phyloP scores from a whole-genome alignment of 2,329 filamentous ascomycete genomes.

The Pleomassaria siparia region DNA sequence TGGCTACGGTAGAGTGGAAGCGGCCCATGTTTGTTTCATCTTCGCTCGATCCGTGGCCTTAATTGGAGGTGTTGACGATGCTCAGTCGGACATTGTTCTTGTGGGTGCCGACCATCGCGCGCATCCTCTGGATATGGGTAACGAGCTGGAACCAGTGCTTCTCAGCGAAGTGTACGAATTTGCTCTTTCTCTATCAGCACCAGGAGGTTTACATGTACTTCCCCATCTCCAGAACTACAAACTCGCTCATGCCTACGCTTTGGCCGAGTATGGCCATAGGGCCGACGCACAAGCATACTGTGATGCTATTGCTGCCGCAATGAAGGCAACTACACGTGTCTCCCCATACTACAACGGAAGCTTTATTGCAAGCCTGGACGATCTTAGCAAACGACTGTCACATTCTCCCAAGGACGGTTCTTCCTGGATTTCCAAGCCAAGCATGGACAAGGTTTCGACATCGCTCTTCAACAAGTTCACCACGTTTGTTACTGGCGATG shows the following conservation, averaged over 20 bases:
- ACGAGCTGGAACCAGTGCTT: conserved; percentile 82
- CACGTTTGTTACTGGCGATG: conserved; percentile 92
- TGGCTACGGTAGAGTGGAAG: conserved; percentile 84
- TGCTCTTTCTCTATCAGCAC: conserved; percentile 70
- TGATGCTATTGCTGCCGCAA: conserved; percentile 74
- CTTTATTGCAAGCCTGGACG: conserved; percentile 76
- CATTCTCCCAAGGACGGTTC: conserved; percentile 81
- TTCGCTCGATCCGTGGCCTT: conserved; percentile 73
- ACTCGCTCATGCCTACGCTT: conserved; percentile 77
- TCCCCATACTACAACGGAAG: conserved; percentile 83
- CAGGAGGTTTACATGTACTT: conserved; percentile 55
- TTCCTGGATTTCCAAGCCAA: conserved; percentile 93
- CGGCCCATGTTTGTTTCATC: conserved; percentile 90
- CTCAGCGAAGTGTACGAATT: conserved; percentile 98
- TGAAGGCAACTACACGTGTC: conserved; percentile 77
- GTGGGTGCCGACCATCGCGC: conserved; percentile 80
- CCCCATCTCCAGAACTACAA: conserved; percentile 92
- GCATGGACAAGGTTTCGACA: conserved; percentile 91
- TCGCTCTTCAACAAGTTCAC: conserved; percentile 92
- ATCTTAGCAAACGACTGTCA: conserved; percentile 78
- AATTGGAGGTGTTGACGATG: conserved; percentile 83
- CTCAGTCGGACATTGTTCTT: conserved; percentile 75
- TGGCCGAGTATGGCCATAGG: conserved; percentile 81
- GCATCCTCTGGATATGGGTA: conserved; percentile 69
- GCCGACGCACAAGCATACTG: conserved; percentile 89